Evolutionary conservation across 352 stramenopile species (phyloP), one percentile per base, ranked within the genome.

Genomic region (Pythium angustatum): DNA sequence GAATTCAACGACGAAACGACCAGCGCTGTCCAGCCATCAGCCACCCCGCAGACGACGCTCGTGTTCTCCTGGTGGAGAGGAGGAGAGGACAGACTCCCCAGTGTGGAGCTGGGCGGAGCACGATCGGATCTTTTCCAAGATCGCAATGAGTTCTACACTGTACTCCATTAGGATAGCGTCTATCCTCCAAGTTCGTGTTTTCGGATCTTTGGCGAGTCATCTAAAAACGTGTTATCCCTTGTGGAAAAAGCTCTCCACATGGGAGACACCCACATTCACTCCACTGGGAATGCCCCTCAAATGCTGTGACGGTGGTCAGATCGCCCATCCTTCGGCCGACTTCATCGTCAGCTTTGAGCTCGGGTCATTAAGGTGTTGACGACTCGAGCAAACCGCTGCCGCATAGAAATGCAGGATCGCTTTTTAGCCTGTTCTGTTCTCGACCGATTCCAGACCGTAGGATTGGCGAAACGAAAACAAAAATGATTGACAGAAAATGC

Each of bases 221-320:
- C 40, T 27, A 11, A 47, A 47, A 26, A 21, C n/a, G 40, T 24
- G n/a, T 47, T 47, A 7, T 27, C 10, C 8, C 1, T 41, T 41
- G 2, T 41, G 12, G 34, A 19, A 41, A 15, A 15, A 41, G 34
- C 34, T 41, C 11, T 43, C 6, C 36, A 43, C n/a, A 6, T 43
- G 36, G 40, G 40, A 47, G 40, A 47, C 40, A 47, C 40, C 40
- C 19, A 28, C 40, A 47, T 27, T 22, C 28, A 53, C 45, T 53
- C 28, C 45, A 53, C 22, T 36, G 1, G 54, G 54, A 61, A 61
- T 61, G 54, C 54, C 54, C 54, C 51, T 58, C 51, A 58, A 33
- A 30, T 31, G 11, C 10, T 17, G 22, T 51, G 22, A 51, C 24
- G n/a, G 44, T 21, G n/a, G 40, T 47, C 22, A 51, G n/a, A n/a